phyloP scores from a whole-genome alignment of 2,329 filamentous ascomycete genomes.

The Nemania serpens region DNA sequence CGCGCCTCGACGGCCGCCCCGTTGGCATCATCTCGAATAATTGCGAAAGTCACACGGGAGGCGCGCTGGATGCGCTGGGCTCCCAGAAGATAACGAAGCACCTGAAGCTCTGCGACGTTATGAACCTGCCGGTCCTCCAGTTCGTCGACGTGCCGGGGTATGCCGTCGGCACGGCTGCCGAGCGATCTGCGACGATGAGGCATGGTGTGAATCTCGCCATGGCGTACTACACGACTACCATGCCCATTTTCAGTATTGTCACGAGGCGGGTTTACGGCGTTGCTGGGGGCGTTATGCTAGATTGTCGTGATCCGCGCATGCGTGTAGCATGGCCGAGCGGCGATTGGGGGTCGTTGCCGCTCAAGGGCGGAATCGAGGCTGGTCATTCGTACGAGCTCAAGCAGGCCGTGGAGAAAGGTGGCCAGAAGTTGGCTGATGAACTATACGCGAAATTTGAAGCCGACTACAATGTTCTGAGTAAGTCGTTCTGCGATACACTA shows the following conservation, averaged over 20 bases:
- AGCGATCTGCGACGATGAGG: slow-evolving; percentile 26
- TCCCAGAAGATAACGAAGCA: slow-evolving; percentile 27
- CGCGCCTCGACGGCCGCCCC: slow-evolving; percentile 19
- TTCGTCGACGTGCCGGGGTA: slow-evolving; percentile 28
- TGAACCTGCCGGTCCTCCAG: slow-evolving; percentile 26
- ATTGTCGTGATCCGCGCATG: slow-evolving; percentile 28
- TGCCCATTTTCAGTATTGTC: slow-evolving; percentile 25
- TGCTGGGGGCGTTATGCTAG: slow-evolving; percentile 24
- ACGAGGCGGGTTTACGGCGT: slow-evolving; percentile 25
- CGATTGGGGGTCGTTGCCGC: slow-evolving; percentile 27
- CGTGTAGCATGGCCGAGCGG: slow-evolving; percentile 29
- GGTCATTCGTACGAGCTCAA: slow-evolving; percentile 25
- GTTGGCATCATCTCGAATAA: slow-evolving; percentile 26
- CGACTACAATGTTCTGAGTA: slow-evolving; percentile 21
- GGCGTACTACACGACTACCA: slow-evolving; percentile 27
- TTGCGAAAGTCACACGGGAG: slow-evolving; percentile 26
- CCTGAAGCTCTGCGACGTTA: slow-evolving; percentile 26
- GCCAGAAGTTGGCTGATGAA: slow-evolving; percentile 18
- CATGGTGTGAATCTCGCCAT: slow-evolving; percentile 26
- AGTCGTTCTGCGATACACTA: not conserved
- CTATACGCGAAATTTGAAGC: slow-evolving; percentile 23
- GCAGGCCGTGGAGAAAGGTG: slow-evolving; percentile 21
- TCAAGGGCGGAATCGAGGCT: slow-evolving; percentile 26
- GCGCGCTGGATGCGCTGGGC: slow-evolving; percentile 24
- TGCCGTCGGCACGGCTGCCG: slow-evolving; percentile 24